A percentile compares a stretch with the other conserved stretches of the same genome.
These are phyloP conservation scores for Penicillium paneum DNA, from an alignment of 2,329 filamentous ascomycete species.

Conservation along the genomic window DNA sequence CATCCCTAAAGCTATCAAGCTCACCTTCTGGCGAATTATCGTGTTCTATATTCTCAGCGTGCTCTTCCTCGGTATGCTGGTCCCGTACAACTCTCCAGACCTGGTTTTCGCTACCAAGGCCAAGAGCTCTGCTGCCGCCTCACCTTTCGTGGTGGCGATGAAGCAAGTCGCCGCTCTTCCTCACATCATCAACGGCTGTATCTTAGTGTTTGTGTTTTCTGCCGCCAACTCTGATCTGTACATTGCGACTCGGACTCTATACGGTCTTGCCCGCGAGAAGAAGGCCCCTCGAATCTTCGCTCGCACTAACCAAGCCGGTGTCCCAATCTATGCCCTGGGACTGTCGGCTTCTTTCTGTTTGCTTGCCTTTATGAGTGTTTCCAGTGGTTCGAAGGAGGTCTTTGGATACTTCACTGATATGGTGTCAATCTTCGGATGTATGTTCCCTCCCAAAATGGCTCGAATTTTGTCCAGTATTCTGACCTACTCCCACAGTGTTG, in stretches of 20 bases:
- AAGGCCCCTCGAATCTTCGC: conserved; percentile 68
- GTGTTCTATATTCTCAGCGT: conserved; percentile 71
- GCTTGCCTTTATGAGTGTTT: conserved; percentile 64
- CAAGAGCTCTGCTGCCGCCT: conserved; percentile 51
- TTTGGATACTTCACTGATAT: conserved; percentile 64
- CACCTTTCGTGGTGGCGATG: conserved; percentile 72
- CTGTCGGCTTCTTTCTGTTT: conserved; percentile 59
- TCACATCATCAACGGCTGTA: conserved; percentile 66
- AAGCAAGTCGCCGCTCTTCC: conserved; percentile 55
- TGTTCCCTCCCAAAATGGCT: neutral
- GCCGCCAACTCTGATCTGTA: conserved; percentile 73
- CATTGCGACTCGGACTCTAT: conserved; percentile 69
- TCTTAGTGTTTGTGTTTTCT: conserved; percentile 71
- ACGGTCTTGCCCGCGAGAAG: conserved; percentile 66
- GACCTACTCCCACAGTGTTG: conserved; percentile 36
- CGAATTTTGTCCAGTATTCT: neutral
- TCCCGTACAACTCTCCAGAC: conserved; percentile 59
- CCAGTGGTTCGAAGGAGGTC: conserved; percentile 52
- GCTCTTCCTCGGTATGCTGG: conserved; percentile 64
- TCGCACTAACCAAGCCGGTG: conserved; percentile 64
- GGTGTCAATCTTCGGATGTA: conserved; percentile 58
- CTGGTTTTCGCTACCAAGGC: conserved; percentile 44
- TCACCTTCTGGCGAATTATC: conserved; percentile 70
- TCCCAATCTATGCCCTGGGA: conserved; percentile 63
- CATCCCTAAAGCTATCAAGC: conserved; percentile 70